A percentile compares a stretch with the other conserved stretches of the same genome.
These are phyloP conservation scores for Halocafeteria seosinensis DNA, from an alignment of 108 stramenopile genomes.

Conservation along the genomic window DNA sequence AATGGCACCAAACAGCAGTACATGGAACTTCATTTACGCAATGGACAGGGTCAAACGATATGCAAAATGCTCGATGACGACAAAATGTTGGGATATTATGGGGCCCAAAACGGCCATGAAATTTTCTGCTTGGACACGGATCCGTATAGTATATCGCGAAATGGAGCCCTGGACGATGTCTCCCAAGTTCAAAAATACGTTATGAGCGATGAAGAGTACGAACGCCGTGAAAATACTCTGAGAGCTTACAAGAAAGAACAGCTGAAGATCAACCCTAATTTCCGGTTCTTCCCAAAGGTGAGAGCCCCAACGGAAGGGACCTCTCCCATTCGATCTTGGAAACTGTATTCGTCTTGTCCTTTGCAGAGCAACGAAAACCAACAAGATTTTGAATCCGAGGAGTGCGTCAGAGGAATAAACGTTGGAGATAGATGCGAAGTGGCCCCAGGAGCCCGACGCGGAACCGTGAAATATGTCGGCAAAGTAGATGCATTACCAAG, in stretches of 20 bases:
- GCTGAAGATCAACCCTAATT: constrained; percentile 53
- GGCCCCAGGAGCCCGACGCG: constrained; percentile 63
- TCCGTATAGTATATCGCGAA: constrained; percentile 54
- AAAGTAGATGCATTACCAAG: constrained; percentile 44
- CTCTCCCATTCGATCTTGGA: too few species aligned
- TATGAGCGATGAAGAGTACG: constrained; percentile 85
- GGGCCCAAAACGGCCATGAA: constrained; percentile 51
- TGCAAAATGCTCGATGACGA: constrained; percentile 38
- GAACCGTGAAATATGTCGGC: constrained; percentile 58
- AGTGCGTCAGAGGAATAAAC: constrained; percentile 32
- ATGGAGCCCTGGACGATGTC: constrained; percentile 70
- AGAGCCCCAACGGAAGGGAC: constrained; percentile 46
- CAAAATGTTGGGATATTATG: constrained; percentile 72
- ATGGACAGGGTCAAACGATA: not conserved
- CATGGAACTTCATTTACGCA: not conserved
- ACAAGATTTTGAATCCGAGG: not conserved
- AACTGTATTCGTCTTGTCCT: constrained; percentile 2
- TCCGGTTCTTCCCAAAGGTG: constrained; percentile 38
- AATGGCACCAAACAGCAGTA: not conserved
- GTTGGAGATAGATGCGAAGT: constrained; percentile 74
- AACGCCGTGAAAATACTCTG: constrained; percentile 65
- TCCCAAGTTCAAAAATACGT: constrained; percentile 66
- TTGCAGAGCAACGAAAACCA: constrained; percentile 16
- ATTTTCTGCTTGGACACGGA: constrained; percentile 72
- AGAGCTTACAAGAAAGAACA: constrained; percentile 67